Percentiles rank a stretch among this genome's conserved stretches.
These are phyloP conservation scores for Colletotrichum abscissum DNA, from an alignment of 2,329 filamentous ascomycete species.

Conservation along the genomic window DNA sequence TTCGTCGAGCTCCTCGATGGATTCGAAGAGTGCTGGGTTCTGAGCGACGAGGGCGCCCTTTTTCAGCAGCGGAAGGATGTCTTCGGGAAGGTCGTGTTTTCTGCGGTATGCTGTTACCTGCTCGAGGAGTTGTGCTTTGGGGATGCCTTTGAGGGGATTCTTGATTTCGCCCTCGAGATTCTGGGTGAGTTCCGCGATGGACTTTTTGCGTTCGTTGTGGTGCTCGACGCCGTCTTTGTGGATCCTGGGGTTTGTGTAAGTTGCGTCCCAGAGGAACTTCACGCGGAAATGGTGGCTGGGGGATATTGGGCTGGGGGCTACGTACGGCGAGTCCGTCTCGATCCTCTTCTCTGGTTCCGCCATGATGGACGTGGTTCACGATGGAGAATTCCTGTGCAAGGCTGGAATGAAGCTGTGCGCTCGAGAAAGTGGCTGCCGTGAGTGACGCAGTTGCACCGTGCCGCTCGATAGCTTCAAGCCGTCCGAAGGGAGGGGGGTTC, in stretches of 20 bases:
- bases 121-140: constrained; percentile 60
- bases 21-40: constrained; percentile 60
- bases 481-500: not conserved
- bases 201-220: constrained; percentile 13
- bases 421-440: not conserved
- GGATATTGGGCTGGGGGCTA: fast-evolving
- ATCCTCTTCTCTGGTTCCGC: constrained; percentile 3
- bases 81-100: constrained; percentile 56
- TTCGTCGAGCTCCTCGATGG: constrained; percentile 57
- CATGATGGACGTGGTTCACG: not conserved
- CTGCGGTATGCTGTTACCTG: constrained; percentile 66
- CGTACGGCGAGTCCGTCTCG: constrained; percentile 9
- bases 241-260: not conserved
- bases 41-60: constrained; percentile 65
- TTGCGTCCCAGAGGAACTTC: too few relatives aligned
- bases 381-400: not conserved
- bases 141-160: constrained; percentile 64
- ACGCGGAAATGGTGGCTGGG: not conserved
- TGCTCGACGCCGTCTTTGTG: not conserved
- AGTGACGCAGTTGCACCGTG: not conserved
- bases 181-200: constrained; percentile 13
- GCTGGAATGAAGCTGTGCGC: not conserved
- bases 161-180: constrained; percentile 44
- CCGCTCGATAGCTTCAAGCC: not conserved
- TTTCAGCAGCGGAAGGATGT: constrained; percentile 56